A percentile compares a stretch with the other conserved stretches of the same genome.
Evolutionary conservation across 208 protist genomes (phyloP).

Genomic region (Leptomonas pyrrhocoris): DNA sequence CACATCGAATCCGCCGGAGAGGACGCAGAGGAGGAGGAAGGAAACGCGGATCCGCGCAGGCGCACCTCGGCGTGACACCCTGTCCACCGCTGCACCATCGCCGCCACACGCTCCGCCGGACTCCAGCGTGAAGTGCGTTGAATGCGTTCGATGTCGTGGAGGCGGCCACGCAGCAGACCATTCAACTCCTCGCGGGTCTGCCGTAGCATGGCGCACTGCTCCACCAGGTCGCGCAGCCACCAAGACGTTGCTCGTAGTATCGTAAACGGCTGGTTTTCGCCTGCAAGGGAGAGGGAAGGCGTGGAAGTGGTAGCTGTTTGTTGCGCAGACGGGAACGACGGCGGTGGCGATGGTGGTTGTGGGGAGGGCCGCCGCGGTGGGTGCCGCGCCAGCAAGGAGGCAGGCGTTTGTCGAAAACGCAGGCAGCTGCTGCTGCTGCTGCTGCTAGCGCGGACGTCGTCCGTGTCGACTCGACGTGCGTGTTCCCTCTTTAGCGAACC

Average conservation of each 20-base stretch:
- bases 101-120: slow-evolving; percentile 8
- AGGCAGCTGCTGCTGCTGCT: background rate
- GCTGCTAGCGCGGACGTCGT: background rate
- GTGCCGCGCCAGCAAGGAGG: background rate
- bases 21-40: background rate
- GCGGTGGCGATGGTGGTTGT: background rate
- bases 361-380: background rate
- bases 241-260: slow-evolving; percentile 8
- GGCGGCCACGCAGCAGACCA: slow-evolving; percentile 16
- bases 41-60: background rate
- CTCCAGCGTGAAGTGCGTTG: slow-evolving; percentile 5
- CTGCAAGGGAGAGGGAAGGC: background rate
- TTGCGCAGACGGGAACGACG: too few relatives aligned
- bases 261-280: background rate
- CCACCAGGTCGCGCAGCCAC: slow-evolving; percentile 11
- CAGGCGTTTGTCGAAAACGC: background rate
- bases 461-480: background rate
- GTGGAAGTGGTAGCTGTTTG: background rate
- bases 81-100: slow-evolving; percentile 19
- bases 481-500: too few relatives aligned
- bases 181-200: slow-evolving; percentile 8
- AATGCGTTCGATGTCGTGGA: slow-evolving; percentile 1
- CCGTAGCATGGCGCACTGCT: slow-evolving; percentile 16
- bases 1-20: background rate
- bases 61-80: slow-evolving; percentile 17